Base-by-base conservation (phyloP, 2,329 filamentous ascomycete genomes). In the Phialemonium atrogriseum region DNA sequence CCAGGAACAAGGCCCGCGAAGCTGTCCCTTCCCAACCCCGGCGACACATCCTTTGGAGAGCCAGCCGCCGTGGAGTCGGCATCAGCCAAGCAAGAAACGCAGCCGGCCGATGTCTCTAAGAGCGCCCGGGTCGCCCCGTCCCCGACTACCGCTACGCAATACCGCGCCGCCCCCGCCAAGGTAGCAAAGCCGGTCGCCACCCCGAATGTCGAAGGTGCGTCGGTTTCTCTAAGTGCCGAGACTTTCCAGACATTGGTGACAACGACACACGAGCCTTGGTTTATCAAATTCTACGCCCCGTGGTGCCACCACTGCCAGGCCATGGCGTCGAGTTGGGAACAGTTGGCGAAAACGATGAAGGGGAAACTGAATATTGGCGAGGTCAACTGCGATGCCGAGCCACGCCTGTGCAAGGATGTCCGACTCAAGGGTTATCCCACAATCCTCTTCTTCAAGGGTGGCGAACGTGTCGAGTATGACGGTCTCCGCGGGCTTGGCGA, bases 251-350 rank as follows among this genome's bases (percentile, higher is more conserved):
- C 74, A 36, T 66, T 81, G 22, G 88, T 98, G 27, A 94, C 86
- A 4, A 83, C 80, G 54, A 87, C 86, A 0, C 77, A 84, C 41
- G 87, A 96, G 41, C 81, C 88, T 5, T 98, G 91, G 91, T 95
- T 98, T 52, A 78, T 98, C 68, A 98, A 98, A 59, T 96, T 98
- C 55, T 96, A 95, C 55, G 88, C 86, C 12, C 93, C 91, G 5
- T 96, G 89, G 91, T 98, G 91, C 56, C 77, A 80, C 45, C 91
- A 98, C 59, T 98, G 93, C 58, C 84, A 94, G 60, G 84, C 84
- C 22, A 77, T 98, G 70, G 85, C 83, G 21, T 84, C 91, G 3
- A 87, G 78, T 42, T 98, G 91, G 91, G 67, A 77, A 39, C 83
- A 89, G 48, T 76, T 98, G 59, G 84, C 84, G 26, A 87, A 88